phyloP scores from a whole-genome alignment of 306 rosid genomes.

The Styphnolobium japonicum region DNA sequence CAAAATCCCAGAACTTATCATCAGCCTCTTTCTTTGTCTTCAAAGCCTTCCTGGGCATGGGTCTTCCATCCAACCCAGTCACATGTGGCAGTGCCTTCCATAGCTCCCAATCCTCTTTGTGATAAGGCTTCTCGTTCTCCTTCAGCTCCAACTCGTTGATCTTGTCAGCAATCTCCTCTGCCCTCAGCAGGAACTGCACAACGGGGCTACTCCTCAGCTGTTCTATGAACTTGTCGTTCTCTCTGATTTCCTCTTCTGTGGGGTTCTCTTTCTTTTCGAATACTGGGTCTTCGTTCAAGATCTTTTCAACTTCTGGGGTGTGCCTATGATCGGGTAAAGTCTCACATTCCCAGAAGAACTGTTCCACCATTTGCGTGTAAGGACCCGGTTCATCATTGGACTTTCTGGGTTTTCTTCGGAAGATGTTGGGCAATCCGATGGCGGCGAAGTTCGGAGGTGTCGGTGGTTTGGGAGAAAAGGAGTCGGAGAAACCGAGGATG shows the following conservation, averaged over 20 bases:
- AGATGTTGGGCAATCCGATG: constrained; percentile 42
- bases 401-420: constrained; percentile 34
- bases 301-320: constrained; percentile 73
- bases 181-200: constrained; percentile 50
- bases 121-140: constrained; percentile 64
- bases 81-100: constrained; percentile 75
- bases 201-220: constrained; percentile 51
- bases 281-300: constrained; percentile 48
- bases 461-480: constrained; percentile 13
- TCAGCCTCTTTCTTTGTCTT: constrained; percentile 40
- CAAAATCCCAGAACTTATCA: constrained; percentile 87
- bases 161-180: constrained; percentile 57
- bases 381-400: constrained; percentile 51
- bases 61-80: constrained; percentile 75
- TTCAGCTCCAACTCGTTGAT: constrained; percentile 58
- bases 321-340: constrained; percentile 61
- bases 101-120: constrained; percentile 53
- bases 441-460: constrained; percentile 58
- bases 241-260: constrained; percentile 54
- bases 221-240: constrained; percentile 56
- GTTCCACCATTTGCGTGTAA: constrained; percentile 48
- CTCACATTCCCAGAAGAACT: constrained; percentile 69
- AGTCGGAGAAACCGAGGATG: constrained; percentile 35
- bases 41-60: constrained; percentile 79
- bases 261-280: constrained; percentile 61